Evolutionary conservation across 2,329 filamentous ascomycete species (phyloP).

Genomic region (Colletotrichum sp.): DNA sequence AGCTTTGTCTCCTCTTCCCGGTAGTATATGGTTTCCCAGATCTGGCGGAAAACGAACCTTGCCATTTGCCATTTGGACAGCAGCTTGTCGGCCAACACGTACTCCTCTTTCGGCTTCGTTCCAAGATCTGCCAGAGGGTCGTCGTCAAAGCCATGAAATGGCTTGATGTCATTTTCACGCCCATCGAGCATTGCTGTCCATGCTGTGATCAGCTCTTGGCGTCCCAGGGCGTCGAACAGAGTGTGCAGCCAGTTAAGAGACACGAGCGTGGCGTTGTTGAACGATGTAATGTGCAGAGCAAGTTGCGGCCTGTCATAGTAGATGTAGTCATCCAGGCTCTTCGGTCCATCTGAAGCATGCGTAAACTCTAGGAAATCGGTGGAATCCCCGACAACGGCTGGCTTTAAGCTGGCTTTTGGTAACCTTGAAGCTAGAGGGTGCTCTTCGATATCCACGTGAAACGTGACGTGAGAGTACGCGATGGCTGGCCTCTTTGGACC

Average conservation of each 20-base stretch:
- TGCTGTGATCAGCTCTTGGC: background rate
- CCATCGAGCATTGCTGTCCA: background rate
- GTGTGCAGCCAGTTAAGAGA: background rate
- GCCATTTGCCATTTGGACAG: background rate
- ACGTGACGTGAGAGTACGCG: background rate
- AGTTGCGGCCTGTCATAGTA: slow-evolving; percentile 49
- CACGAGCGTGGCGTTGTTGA: slow-evolving; percentile 36
- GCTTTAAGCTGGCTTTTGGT: background rate
- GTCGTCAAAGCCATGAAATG: background rate
- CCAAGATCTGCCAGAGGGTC: background rate
- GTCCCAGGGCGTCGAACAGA: background rate
- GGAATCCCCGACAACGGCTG: background rate
- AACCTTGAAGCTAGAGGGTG: background rate
- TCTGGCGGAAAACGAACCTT: background rate
- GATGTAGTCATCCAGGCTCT: slow-evolving; percentile 42
- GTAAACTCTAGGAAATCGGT: background rate
- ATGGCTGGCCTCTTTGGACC: background rate
- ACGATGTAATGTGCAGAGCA: slow-evolving; percentile 50
- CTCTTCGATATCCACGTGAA: background rate
- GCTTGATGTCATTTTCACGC: background rate
- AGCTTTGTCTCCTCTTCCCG: background rate
- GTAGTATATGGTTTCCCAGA: background rate
- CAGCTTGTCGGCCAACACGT: background rate
- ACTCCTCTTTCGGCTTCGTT: background rate
- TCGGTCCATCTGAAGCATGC: slow-evolving; percentile 1